Conservation (phyloP, 148 eudicot species). For the Selenicereus undatus region DNA sequence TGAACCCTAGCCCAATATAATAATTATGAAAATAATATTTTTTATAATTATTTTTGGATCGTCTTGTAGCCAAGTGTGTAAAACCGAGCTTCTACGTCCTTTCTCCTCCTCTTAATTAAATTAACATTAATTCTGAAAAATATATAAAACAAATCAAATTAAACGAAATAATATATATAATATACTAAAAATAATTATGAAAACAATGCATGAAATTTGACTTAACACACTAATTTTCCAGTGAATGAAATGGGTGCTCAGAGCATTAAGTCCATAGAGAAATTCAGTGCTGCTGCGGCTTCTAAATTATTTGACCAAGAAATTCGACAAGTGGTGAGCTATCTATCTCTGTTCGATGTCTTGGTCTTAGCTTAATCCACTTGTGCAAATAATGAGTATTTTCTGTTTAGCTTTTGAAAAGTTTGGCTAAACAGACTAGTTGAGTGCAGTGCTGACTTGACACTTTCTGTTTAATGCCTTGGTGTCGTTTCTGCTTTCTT, state of each 20-base stretch:
- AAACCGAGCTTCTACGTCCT: too few relatives aligned
- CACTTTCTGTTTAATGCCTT: neutral
- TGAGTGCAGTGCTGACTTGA: neutral
- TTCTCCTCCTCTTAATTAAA: too few relatives aligned
- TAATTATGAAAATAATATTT: too few relatives aligned
- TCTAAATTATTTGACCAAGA: slow-evolving; percentile 84
- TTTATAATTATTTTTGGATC: too few relatives aligned
- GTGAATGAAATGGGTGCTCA: slow-evolving; percentile 42
- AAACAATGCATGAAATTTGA: too few relatives aligned
- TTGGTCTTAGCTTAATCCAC: neutral
- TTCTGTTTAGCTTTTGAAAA: neutral
- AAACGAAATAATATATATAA: too few relatives aligned
- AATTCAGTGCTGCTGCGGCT: slow-evolving; percentile 67
- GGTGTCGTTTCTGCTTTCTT: neutral
- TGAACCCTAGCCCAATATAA: too few relatives aligned
- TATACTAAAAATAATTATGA: too few relatives aligned
- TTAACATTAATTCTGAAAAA: too few relatives aligned
- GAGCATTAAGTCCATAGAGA: slow-evolving; percentile 51
- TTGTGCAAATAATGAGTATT: neutral
- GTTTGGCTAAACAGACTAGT: neutral
- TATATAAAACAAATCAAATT: too few relatives aligned
- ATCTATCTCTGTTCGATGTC: neutral
- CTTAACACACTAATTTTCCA: slow-evolving; percentile 27
- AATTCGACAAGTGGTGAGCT: slow-evolving; percentile 84
- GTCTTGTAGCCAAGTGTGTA: too few relatives aligned